Percentiles rank a stretch among this genome's conserved stretches.
Evolutionary conservation across 768 basidiomycete genomes (phyloP).

Genomic region (Rhizopogon rudus): DNA sequence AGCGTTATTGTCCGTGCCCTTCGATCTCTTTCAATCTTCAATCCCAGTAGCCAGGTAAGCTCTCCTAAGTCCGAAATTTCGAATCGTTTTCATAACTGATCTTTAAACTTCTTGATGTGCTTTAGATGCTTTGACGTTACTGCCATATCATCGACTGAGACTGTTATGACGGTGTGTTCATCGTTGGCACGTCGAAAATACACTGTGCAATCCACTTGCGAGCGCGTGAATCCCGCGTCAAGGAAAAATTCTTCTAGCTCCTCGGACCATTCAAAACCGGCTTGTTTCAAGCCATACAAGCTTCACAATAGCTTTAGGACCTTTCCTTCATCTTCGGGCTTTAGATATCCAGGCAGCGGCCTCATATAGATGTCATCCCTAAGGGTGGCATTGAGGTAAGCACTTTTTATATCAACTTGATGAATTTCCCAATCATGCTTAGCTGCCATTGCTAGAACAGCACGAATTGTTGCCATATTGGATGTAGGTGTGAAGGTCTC

Average conservation of each 20-base stretch:
- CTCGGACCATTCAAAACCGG: constrained; percentile 27
- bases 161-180: too few species aligned
- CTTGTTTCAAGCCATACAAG: constrained; percentile 39
- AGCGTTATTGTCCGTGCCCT: too few species aligned
- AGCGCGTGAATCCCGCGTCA: constrained; percentile 13
- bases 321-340: constrained; percentile 14
- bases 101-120: too few species aligned
- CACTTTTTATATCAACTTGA: constrained; percentile 10
- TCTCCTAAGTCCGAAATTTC: too few species aligned
- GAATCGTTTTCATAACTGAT: too few species aligned
- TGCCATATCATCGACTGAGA: too few species aligned
- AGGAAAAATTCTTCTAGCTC: background rate
- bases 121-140: too few species aligned
- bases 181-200: constrained; percentile 6
- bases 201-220: constrained; percentile 14
- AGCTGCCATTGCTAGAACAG: constrained; percentile 1
- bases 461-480: too few species aligned
- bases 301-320: constrained; percentile 18
- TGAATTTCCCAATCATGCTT: constrained; percentile 6
- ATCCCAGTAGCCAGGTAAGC: too few species aligned
- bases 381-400: constrained; percentile 12
- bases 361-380: constrained; percentile 32
- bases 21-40: too few species aligned
- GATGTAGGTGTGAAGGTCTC: too few species aligned
- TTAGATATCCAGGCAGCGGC: constrained; percentile 26